phyloP scores from a whole-genome alignment of 2,329 filamentous ascomycete species.

The Epichloe sylvatica region DNA sequence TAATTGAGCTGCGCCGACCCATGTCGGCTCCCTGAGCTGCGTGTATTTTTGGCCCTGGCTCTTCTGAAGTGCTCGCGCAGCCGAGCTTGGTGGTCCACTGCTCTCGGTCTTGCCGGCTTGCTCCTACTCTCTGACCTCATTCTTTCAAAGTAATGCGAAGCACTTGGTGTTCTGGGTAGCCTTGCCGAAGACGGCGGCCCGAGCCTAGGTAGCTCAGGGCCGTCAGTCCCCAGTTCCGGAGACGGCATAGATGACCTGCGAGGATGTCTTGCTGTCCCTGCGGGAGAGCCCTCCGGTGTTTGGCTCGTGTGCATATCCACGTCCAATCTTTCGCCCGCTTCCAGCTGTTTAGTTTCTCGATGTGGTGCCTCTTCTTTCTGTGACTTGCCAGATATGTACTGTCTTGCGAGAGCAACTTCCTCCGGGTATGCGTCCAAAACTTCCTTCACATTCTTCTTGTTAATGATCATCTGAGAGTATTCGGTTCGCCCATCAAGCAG shows the following conservation, averaged over 20 bases:
- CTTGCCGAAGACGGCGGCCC: slow-evolving; percentile 8
- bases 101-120: slow-evolving; percentile 3
- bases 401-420: slow-evolving; percentile 13
- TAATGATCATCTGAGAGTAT: slow-evolving; percentile 22
- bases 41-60: slow-evolving; percentile 7
- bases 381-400: background rate
- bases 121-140: slow-evolving; percentile 8
- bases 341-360: background rate
- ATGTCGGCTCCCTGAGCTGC: slow-evolving; percentile 4
- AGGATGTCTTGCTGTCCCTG: background rate
- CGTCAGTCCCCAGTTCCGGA: slow-evolving; percentile 8
- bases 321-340: slow-evolving; percentile 1
- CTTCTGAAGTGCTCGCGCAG: slow-evolving; percentile 16
- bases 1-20: background rate
- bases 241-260: slow-evolving; percentile 6
- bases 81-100: slow-evolving; percentile 12
- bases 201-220: slow-evolving; percentile 9
- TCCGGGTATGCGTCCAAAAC: slow-evolving; percentile 22
- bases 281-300: background rate
- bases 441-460: slow-evolving; percentile 19
- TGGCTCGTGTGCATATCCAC: background rate
- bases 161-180: slow-evolving; percentile 6
- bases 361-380: background rate
- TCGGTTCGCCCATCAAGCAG: slow-evolving; percentile 14
- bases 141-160: slow-evolving; percentile 13